Evolutionary conservation across 345 rosid species (phyloP).

Genomic region (Citrus medica): DNA sequence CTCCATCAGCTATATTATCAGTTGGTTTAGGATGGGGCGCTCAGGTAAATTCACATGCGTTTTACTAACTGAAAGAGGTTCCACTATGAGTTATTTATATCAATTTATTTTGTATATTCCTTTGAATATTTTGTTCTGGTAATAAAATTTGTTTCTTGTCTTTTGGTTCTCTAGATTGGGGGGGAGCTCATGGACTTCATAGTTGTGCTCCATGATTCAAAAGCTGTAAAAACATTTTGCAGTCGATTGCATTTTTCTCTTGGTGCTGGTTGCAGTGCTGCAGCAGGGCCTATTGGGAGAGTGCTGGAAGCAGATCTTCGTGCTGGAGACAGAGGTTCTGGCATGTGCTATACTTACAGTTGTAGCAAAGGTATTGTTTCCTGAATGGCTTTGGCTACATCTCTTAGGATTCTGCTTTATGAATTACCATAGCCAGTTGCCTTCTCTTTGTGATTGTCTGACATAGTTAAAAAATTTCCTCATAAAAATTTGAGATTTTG

Average conservation of each 20-base stretch:
- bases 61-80: neutral
- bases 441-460: neutral
- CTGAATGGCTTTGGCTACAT: neutral
- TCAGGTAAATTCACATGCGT: constrained; percentile 48
- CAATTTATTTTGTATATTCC: neutral
- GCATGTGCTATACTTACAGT: constrained; percentile 94
- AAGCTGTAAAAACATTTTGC: constrained; percentile 94
- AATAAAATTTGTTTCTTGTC: neutral
- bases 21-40: constrained; percentile 98
- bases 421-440: neutral
- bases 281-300: constrained; percentile 97
- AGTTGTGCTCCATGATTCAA: constrained; percentile 80
- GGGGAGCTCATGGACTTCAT: constrained; percentile 97
- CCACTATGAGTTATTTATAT: neutral
- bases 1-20: constrained; percentile 85
- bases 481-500: neutral
- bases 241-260: constrained; percentile 96
- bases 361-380: constrained; percentile 75
- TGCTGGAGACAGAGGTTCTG: constrained; percentile 91
- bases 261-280: constrained; percentile 98
- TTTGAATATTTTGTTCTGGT: neutral
- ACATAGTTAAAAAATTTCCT: neutral
- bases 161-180: constrained; percentile 53
- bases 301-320: constrained; percentile 93
- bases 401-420: neutral